These are phyloP conservation scores for Teunomyces aglyptinius DNA, from an alignment of 805 yeast genomes.

Conservation along the genomic window DNA sequence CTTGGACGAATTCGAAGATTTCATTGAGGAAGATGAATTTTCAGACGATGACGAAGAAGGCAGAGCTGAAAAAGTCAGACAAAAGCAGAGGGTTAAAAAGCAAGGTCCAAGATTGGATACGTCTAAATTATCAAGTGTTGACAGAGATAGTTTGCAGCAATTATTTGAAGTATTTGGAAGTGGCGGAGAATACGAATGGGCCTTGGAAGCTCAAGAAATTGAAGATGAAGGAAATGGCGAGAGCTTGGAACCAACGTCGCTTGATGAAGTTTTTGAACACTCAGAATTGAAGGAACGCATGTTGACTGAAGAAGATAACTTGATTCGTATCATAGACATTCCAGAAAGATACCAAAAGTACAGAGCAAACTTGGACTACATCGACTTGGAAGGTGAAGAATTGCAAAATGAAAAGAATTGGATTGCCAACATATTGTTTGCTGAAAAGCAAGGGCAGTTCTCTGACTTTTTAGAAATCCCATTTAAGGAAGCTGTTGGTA, in stretches of 20 bases:
- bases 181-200: slow-evolving; percentile 98
- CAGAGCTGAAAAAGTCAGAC: slow-evolving; percentile 28
- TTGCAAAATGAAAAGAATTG: slow-evolving; percentile 72
- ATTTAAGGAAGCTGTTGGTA: slow-evolving; percentile 67
- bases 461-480: slow-evolving; percentile 43
- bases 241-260: slow-evolving; percentile 55
- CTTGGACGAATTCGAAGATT: slow-evolving; percentile 89
- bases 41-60: slow-evolving; percentile 67
- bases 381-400: slow-evolving; percentile 68
- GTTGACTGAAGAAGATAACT: slow-evolving; percentile 89
- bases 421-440: slow-evolving; percentile 65
- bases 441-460: slow-evolving; percentile 52
- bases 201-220: slow-evolving; percentile 81
- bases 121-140: slow-evolving; percentile 60
- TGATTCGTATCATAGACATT: slow-evolving; percentile 78
- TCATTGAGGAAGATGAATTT: slow-evolving; percentile 95
- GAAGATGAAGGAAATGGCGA: slow-evolving; percentile 55
- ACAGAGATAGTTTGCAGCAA: slow-evolving; percentile 89
- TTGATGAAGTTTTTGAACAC: slow-evolving; percentile 91
- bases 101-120: slow-evolving; percentile 51
- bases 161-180: slow-evolving; percentile 94
- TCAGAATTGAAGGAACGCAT: slow-evolving; percentile 87
- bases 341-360: slow-evolving; percentile 90
- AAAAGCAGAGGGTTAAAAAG: slow-evolving; percentile 31
- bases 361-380: slow-evolving; percentile 63